Evolutionary conservation across 2,329 filamentous ascomycete species (phyloP), one percentile per base, ranked within the genome.

Genomic region (Beauveria varroae): DNA sequence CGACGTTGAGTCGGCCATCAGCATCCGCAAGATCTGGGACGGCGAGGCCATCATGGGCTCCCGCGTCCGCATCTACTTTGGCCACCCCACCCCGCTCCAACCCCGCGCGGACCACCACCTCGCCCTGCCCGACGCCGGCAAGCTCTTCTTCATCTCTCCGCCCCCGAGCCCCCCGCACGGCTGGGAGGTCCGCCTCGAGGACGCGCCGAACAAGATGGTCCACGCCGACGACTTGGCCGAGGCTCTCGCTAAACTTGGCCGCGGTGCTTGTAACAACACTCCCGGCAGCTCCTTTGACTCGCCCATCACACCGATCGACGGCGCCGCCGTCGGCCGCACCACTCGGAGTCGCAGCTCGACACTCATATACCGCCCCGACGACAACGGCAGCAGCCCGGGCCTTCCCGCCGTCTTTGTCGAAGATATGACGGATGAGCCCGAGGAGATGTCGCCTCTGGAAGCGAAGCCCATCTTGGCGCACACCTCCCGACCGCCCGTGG

Each of bases 111-210:
- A 82, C 67, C 85, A 86, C 67, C 85, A 86, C 68, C 78, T 89
- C 10, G 80, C 82, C n/a, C 81, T 88, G 0, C 86, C 86, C 61
- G 86, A 88, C 65, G 84, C 85, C 57, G 86, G 86, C 69, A 88
- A 88, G 77, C 80, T 88, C 59, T 89, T 89, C 78, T 89, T 89
- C 77, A 89, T 89, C 73, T 86, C 83, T 56, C 86, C 86, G 30
- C 86, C 86, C 9, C 86, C 86, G 5, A 85, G 80, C 62, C 86
- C 86, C 47, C 86, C 86, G 2, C 85, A 87, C 67, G 86, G 84
- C 67, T 89, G 86, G 86, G 83, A 88, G 75, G 81, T 86, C 74
- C 80, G 80, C 65, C 75, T 88, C 52, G 86, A 89, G 72, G 86
- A 86, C 65, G 86, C 86, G 5, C 86, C 86, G 62, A 89, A 89